Evolutionary conservation across 331 rosid genomes (phyloP), one percentile per base, ranked within the genome.

Genomic region (Prunus yedoensis): DNA sequence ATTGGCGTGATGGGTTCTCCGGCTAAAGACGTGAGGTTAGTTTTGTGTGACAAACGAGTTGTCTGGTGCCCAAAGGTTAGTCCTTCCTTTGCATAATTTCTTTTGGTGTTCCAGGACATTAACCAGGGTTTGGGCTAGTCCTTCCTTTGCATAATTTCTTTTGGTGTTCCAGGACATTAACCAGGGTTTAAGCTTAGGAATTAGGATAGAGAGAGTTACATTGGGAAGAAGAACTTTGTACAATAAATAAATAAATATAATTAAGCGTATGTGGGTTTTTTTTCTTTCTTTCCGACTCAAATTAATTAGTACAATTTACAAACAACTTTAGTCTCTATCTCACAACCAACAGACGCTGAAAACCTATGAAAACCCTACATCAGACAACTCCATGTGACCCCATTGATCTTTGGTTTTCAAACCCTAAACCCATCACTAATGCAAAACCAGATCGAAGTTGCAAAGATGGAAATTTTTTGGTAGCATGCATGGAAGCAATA

Each of bases 381-480:
- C 51, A 88, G 97, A 89, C 95, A 89, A 79, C 65, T 83, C 87
- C 94, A 91, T 85, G 97, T 91, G 93, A 86, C 75, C 76, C 30
- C 69, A 59, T 79, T 73, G 86, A 78, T 82, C 86, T 78, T 86
- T 79, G 84, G 78, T 83, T 88, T 87, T 71, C 66, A 84, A 82
- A 82, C 83, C 86, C 83, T 75, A 88, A 88, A 32, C 10, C 45
- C 70, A 69, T 54, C 78, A 70, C 46, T 32, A 78, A 75, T 61
- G 11, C 51, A 53, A 43, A 74, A 61, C 64, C 57, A 71, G 68
- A 58, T 15, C 25, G 25, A 45, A 74, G 10, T 16, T 54, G 69
- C 41, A 62, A 45, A 58, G 32, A 23, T 35, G 54, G 62, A 59
- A 32, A 57, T 25, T 47, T 18, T 27, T 7, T 12, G 47, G 21